Conservation (phyloP, 148 eudicot species). For the Persicaria maculosa region DNA sequence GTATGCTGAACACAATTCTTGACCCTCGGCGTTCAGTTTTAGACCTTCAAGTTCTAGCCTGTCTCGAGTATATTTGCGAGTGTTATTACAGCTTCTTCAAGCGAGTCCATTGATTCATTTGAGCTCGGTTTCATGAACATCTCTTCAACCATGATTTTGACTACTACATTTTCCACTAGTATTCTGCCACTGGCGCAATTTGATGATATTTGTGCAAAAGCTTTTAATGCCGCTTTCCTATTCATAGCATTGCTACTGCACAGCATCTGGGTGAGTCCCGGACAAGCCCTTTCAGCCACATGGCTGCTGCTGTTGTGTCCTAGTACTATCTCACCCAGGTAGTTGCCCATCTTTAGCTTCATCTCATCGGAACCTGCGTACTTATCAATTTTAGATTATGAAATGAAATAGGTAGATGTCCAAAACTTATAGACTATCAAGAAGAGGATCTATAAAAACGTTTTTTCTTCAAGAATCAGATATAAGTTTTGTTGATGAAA, state of each 20-base stretch:
- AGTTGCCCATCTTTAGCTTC: constrained; percentile 57
- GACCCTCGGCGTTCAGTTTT: constrained; percentile 39
- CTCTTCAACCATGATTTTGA: constrained; percentile 45
- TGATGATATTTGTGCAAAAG: constrained; percentile 50
- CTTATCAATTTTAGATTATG: not conserved
- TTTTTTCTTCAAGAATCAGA: too few species aligned
- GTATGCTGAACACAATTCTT: constrained; percentile 44
- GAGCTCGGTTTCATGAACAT: constrained; percentile 37
- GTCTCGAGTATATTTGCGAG: constrained; percentile 78
- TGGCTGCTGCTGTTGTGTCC: constrained; percentile 44
- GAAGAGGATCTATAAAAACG: too few species aligned
- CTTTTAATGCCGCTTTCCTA: constrained; percentile 53
- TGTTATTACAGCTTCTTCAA: constrained; percentile 58
- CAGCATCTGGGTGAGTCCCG: constrained; percentile 62
- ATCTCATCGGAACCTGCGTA: constrained; percentile 55
- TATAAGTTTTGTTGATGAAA: not conserved
- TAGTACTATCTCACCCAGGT: constrained; percentile 58
- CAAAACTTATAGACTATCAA: too few species aligned
- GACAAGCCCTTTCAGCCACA: constrained; percentile 58
- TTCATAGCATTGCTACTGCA: constrained; percentile 33
- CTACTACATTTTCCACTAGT: constrained; percentile 57
- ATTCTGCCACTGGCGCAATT: constrained; percentile 37
- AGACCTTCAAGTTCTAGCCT: constrained; percentile 38
- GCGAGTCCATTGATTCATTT: constrained; percentile 40
- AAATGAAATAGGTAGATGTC: too few species aligned